Evolutionary conservation across 192 early-diverging fungal genomes (phyloP).

Genomic region (Mycoemilia scoparia): DNA sequence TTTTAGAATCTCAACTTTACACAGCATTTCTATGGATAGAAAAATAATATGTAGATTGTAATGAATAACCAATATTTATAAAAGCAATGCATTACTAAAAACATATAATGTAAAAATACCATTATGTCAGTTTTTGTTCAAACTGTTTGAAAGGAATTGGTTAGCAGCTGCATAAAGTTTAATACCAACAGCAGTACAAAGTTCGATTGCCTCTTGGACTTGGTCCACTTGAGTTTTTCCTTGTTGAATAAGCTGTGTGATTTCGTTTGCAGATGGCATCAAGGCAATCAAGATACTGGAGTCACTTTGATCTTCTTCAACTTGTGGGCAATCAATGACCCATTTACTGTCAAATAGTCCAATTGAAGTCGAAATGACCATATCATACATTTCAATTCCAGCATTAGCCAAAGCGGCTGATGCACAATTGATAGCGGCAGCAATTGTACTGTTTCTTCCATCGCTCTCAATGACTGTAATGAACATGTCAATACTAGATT

Average conservation of each 20-base stretch:
- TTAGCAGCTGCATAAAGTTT: slow-evolving; percentile 28
- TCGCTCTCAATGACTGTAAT: slow-evolving; percentile 33
- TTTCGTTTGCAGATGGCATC: slow-evolving; percentile 27
- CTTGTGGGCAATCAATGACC: slow-evolving; percentile 19
- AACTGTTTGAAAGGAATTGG: too few relatives aligned
- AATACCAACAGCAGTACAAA: slow-evolving; percentile 11
- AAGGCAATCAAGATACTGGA: slow-evolving; percentile 17
- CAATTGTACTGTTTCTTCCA: slow-evolving; percentile 26
- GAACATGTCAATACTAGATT: slow-evolving; percentile 25
- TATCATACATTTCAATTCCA: slow-evolving; percentile 31
- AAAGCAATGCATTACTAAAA: too few relatives aligned
- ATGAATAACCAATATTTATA: too few relatives aligned
- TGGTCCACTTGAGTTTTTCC: slow-evolving; percentile 17
- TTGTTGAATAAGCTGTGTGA: slow-evolving; percentile 26
- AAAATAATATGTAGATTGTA: too few relatives aligned
- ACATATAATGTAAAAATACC: too few relatives aligned
- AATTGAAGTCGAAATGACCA: slow-evolving; percentile 26
- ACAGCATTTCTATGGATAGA: too few relatives aligned
- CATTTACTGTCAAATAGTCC: slow-evolving; percentile 11
- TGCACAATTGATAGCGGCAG: slow-evolving; percentile 28
- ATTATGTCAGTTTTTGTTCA: too few relatives aligned
- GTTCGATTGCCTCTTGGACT: slow-evolving; percentile 19
- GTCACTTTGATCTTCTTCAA: slow-evolving; percentile 11
- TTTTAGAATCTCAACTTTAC: too few relatives aligned
- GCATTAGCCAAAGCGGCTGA: slow-evolving; percentile 30